These are phyloP conservation scores for Rhizopus microsporus DNA, from an alignment of 371 early-diverging fungal species.

Conservation along the genomic window DNA sequence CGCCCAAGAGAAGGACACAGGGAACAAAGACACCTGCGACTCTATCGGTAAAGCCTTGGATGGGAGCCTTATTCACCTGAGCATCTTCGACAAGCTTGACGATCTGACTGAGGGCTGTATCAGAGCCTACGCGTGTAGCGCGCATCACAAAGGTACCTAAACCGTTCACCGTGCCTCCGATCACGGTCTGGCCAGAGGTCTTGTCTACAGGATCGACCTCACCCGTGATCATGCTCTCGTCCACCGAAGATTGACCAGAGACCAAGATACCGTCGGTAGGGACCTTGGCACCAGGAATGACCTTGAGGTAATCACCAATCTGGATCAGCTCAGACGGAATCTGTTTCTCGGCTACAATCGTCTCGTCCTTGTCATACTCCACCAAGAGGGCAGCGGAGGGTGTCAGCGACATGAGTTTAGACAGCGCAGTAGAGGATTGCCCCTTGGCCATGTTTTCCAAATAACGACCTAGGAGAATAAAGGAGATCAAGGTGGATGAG, in stretches of 20 bases:
- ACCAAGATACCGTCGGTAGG: conserved; percentile 92
- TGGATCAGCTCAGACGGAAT: conserved; percentile 89
- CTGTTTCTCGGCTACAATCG: conserved; percentile 58
- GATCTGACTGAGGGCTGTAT: conserved; percentile 85
- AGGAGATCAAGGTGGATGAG: conserved; percentile 85
- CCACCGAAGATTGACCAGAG: conserved; percentile 83
- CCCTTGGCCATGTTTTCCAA: conserved; percentile 95
- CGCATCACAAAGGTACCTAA: conserved; percentile 71
- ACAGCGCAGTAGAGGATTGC: conserved; percentile 85
- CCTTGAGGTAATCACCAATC: conserved; percentile 79
- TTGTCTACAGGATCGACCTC: conserved; percentile 93
- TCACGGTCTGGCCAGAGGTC: conserved; percentile 63
- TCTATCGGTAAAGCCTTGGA: conserved; percentile 80
- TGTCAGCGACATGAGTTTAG: conserved; percentile 84
- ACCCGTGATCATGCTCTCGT: conserved; percentile 99
- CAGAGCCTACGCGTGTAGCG: conserved; percentile 78
- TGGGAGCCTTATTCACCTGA: conserved; percentile 85
- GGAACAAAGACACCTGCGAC: conserved; percentile 94
- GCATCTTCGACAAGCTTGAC: conserved; percentile 89
- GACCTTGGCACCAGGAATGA: conserved; percentile 92
- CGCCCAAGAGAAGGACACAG: conserved; percentile 69
- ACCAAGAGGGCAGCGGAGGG: conserved; percentile 64
- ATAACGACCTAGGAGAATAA: conserved; percentile 89
- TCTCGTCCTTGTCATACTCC: conserved; percentile 19
- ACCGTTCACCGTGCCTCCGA: conserved; percentile 95